Percentiles rank a stretch among this genome's conserved stretches.
These are phyloP conservation scores for Crithidia brevicula DNA, from an alignment of 208 protist genomes.

Conservation along the genomic window DNA sequence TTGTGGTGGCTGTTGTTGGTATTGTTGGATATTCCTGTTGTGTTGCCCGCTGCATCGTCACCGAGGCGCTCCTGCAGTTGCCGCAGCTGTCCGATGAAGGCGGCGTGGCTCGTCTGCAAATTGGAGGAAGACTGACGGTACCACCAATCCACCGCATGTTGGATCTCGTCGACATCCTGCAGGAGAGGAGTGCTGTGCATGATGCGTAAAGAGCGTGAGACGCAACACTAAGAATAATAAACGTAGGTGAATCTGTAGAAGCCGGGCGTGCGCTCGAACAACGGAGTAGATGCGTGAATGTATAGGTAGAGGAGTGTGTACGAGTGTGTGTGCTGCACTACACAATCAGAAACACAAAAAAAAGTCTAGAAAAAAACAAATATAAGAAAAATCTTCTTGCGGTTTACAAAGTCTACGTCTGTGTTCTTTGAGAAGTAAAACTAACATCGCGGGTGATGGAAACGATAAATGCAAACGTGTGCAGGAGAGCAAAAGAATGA, in stretches of 20 bases:
- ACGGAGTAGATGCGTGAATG: no score
- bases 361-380: not conserved
- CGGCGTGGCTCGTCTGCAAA: conserved; percentile 44
- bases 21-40: no score
- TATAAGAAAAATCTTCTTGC: not conserved
- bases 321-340: no score
- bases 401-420: no score
- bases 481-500: not conserved
- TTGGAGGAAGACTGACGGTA: conserved; percentile 52
- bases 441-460: no score
- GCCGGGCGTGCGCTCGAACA: no score
- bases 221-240: no score
- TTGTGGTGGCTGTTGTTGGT: not conserved
- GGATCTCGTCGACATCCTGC: conserved; percentile 78
- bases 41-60: no score
- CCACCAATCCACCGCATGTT: conserved; percentile 60
- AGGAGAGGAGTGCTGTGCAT: conserved; percentile 47
- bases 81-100: conserved; percentile 52
- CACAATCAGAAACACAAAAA: not conserved
- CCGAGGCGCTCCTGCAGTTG: conserved; percentile 52
- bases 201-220: not conserved
- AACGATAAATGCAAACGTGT: no score
- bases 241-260: no score
- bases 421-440: no score
- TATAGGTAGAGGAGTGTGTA: no score